Evolutionary conservation across 441 rosid genomes (phyloP).

Genomic region (Populus hybrid): DNA sequence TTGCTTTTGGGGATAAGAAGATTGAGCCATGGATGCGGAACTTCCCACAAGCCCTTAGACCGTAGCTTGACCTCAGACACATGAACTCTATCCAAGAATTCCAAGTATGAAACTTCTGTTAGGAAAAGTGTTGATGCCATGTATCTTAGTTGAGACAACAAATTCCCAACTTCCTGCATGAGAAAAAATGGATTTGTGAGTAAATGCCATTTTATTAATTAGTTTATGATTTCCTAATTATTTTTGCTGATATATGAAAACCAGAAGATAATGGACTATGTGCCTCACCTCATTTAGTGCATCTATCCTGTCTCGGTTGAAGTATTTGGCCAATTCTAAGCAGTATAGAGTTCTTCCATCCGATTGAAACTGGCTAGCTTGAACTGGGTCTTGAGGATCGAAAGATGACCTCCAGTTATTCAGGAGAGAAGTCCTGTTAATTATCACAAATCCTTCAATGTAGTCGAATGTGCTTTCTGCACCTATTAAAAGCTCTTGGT

Average conservation of each 20-base stretch:
- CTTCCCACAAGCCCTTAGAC: slow-evolving; percentile 91
- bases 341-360: slow-evolving; percentile 80
- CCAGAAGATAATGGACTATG: slow-evolving; percentile 12
- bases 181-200: slow-evolving; percentile 10
- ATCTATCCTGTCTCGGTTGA: slow-evolving; percentile 36
- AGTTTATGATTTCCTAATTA: not conserved
- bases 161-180: slow-evolving; percentile 62
- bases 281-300: slow-evolving; percentile 51
- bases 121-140: slow-evolving; percentile 68
- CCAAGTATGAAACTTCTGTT: slow-evolving; percentile 70
- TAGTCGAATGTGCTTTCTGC: slow-evolving; percentile 62
- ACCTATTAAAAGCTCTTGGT: slow-evolving; percentile 74
- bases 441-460: slow-evolving; percentile 87
- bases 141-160: slow-evolving; percentile 60
- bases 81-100: slow-evolving; percentile 92
- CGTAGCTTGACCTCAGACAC: slow-evolving; percentile 72
- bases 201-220: slow-evolving; percentile 12
- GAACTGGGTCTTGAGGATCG: slow-evolving; percentile 67
- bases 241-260: slow-evolving; percentile 5
- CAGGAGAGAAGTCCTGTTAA: slow-evolving; percentile 73
- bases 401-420: slow-evolving; percentile 85
- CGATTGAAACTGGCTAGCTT: slow-evolving; percentile 71
- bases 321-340: slow-evolving; percentile 84
- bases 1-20: slow-evolving; percentile 80
- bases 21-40: slow-evolving; percentile 99